These are phyloP conservation scores for Cucurbita argyrosperma DNA, from an alignment of 306 rosid species.

Conservation along the genomic window DNA sequence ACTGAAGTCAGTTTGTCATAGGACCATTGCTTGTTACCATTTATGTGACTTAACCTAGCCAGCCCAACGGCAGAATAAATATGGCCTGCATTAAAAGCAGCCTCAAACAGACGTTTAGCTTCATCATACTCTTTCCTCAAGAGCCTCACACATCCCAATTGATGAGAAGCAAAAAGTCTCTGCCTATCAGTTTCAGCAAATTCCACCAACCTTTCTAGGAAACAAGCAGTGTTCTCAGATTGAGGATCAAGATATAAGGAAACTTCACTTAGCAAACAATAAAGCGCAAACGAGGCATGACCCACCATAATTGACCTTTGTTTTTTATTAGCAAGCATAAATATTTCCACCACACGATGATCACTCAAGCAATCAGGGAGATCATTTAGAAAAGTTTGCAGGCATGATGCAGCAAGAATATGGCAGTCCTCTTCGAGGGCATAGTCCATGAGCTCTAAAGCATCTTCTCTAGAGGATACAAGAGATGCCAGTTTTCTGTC, in stretches of 20 bases:
- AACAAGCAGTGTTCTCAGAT: conserved; percentile 57
- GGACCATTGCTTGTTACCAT: conserved; percentile 49
- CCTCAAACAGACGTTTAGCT: conserved; percentile 51
- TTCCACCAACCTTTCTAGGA: conserved; percentile 50
- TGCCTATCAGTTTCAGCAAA: conserved; percentile 58
- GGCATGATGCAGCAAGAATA: conserved; percentile 65
- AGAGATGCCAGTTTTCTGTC: conserved; percentile 66
- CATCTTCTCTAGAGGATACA: conserved; percentile 59
- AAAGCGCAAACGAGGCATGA: conserved; percentile 54
- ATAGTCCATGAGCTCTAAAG: conserved; percentile 65
- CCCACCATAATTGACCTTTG: conserved; percentile 61
- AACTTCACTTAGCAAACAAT: conserved; percentile 75
- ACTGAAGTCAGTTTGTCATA: conserved; percentile 58
- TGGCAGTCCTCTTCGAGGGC: conserved; percentile 58
- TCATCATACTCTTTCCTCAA: conserved; percentile 64
- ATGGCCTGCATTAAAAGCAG: conserved; percentile 70
- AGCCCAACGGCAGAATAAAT: conserved; percentile 64
- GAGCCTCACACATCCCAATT: conserved; percentile 59
- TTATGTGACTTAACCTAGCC: conserved; percentile 48
- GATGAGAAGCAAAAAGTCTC: conserved; percentile 54
- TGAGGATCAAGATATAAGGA: conserved; percentile 47
- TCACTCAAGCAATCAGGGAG: conserved; percentile 61
- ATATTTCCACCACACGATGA: conserved; percentile 42
- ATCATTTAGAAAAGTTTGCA: conserved; percentile 64
- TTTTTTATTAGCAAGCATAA: conserved; percentile 42